phyloP scores from a whole-genome alignment of 257 asterid species.

The Fraxinus quadrangulata region DNA sequence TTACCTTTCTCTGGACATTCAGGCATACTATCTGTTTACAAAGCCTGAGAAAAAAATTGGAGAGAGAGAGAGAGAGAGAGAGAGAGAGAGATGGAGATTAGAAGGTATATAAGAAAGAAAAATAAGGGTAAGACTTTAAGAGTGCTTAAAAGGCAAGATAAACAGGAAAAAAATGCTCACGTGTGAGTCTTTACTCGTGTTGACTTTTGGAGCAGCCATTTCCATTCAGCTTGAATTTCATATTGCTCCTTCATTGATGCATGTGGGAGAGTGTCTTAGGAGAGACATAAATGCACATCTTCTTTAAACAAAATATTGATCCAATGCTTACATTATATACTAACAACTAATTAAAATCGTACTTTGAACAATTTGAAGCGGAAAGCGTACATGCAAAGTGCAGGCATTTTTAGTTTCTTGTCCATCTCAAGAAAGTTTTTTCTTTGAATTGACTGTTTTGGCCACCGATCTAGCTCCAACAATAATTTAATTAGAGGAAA shows the following conservation, averaged over 20 bases:
- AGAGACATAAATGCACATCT: conserved; percentile 15
- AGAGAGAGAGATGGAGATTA: conserved; percentile 1
- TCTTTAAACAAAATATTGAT: background rate
- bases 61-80: conserved; percentile 22
- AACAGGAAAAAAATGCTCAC: conserved; percentile 29
- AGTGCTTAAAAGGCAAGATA: conserved; percentile 87
- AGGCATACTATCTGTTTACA: conserved; percentile 61
- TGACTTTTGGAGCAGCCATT: conserved; percentile 27
- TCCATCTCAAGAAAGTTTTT: conserved; percentile 27
- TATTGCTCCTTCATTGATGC: conserved; percentile 1
- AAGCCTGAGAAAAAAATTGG: conserved; percentile 34
- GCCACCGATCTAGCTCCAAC: background rate
- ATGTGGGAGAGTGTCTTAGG: conserved; percentile 19
- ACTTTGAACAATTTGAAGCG: background rate
- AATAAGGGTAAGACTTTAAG: conserved; percentile 27
- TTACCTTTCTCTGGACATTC: conserved; percentile 93
- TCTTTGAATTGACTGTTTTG: conserved; percentile 12
- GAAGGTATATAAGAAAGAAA: conserved; percentile 32
- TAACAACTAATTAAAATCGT: background rate
- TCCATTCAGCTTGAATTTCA: conserved; percentile 9
- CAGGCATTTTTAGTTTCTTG: conserved; percentile 22
- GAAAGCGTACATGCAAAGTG: background rate
- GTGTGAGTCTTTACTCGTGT: conserved; percentile 23
- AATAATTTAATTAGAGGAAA: too few species aligned
- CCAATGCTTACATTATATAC: background rate